Evolutionary conservation across 2,329 filamentous ascomycete species (phyloP), one percentile per base, ranked within the genome.

Genomic region (Ceratocystis cubensis): DNA sequence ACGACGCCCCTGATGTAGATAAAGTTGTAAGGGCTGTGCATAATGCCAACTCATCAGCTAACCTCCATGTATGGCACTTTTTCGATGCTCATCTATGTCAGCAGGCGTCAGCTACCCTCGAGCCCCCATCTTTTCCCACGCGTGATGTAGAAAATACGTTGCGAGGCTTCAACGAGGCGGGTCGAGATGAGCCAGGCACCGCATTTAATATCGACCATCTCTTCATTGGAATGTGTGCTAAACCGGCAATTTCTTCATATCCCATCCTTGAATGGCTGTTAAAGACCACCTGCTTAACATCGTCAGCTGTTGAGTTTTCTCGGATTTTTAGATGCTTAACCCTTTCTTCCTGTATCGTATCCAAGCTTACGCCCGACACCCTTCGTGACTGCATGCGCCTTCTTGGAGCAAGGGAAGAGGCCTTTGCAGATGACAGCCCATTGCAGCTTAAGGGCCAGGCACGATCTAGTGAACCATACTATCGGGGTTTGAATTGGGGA

Each of bases 201-300:
- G 41, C 10, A 3, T 33, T 61, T 13, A 22, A 61, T 28, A 64
- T 45, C 13, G 65, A 65, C 46, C 44, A 45, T 6, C 30, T 63
- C 41, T 63, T 30, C 46, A 33, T 64, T 22, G 48, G 6, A 10
- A 64, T 20, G 22, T 45, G n/a, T 17, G 41, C 53, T 2, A 13
- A 8, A 25, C 72, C 56, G 3, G 17, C 2, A 3, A 48, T 44
- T 5, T 33, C 91, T 13, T 84, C 88, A 0, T 83, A 89, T 68
- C 81, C 87, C 65, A 72, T 91, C 0, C 79, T 89, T 63, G 71
- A 80, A 17, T 92, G 88, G 88, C 76, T 90, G 2, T 72, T 88
- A 5, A 75, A 82, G 63, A 81, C 86, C 75, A 76, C 86, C 25
- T 82, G 81, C 65, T 2, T 50, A 15, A 46, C 56, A 28, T 15